Evolutionary conservation across 768 basidiomycete species (phyloP), one percentile per base, ranked within the genome.

Genomic region (Tricholoma flavovirens): DNA sequence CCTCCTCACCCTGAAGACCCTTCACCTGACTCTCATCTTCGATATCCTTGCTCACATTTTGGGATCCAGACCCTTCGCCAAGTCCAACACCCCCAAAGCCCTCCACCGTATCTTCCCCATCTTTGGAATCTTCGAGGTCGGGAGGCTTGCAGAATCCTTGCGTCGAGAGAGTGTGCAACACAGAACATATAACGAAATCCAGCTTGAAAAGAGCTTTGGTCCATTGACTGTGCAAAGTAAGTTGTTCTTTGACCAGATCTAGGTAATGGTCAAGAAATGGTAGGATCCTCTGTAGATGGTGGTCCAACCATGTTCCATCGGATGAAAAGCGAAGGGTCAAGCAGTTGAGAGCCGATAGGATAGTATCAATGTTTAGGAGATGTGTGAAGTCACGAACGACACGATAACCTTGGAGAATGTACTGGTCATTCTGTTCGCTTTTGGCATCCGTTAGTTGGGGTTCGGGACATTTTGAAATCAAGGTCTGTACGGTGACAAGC

Each of bases 11-110:
- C 66, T 86, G 82, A 21, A 98, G 75, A 0, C 97, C 97, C 64
- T 99, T 97, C 6, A 98, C 90, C 64, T 99, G 96, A 64, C 90
- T 88, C 71, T 98, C 94, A 55, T 98, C 94, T 65, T 95, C 87
- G 53, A 98, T 94, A 66, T 98, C 90, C 64, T 93, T 88, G 76
- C 90, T 93, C 55, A 94, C 88, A 64, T 98, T 88, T 67, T 96
- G 83, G 29, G 77, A 75, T 0, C 97, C 97, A 2, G 80, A 75
- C 1, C 97, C 97, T 61, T 90, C 84, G 2, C 97, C 97, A 51
- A 99, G 73, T 3, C 97, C 97, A 2, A 88, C 82, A 4, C 96
- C 96, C 33, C 79, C 90, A 5, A 77, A 76, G 21, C 74, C 72
- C n/a, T 77, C 75, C 8, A 73, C 69, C 14, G 77, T 74, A 17